phyloP scores from a whole-genome alignment of 352 stramenopile genomes.

The Pythium dissotocum region DNA sequence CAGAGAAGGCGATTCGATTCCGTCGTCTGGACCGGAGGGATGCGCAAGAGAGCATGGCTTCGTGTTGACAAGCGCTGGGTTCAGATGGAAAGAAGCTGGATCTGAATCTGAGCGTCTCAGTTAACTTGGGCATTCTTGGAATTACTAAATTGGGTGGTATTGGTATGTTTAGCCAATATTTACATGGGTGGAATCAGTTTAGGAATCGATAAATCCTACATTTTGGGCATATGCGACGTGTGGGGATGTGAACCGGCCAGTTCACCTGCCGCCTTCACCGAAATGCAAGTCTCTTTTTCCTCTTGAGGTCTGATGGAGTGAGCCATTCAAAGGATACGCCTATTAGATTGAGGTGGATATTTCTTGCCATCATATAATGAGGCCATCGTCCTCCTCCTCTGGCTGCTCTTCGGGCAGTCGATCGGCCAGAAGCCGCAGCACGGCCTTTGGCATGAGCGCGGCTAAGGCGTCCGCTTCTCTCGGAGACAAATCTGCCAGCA shows the following conservation, averaged over 20 bases:
- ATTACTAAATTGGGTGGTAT: not conserved
- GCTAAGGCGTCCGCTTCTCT: slow-evolving; percentile 16
- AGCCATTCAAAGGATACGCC: not conserved
- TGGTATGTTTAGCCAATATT: not conserved
- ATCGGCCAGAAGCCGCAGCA: slow-evolving; percentile 11
- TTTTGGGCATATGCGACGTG: not conserved
- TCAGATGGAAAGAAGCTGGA: not conserved
- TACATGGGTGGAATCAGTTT: not conserved
- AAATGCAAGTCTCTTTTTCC: not conserved
- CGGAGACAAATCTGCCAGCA: slow-evolving; percentile 12
- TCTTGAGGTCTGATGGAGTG: not conserved
- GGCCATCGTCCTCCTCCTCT: slow-evolving; percentile 6
- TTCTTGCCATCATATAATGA: slow-evolving; percentile 17
- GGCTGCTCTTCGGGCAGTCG: not conserved
- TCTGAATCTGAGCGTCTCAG: not conserved
- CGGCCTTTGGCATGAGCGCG: slow-evolving; percentile 11
- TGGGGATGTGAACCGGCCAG: not conserved
- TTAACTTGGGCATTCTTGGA: not conserved
- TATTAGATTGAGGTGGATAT: too few species aligned
- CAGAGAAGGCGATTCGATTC: not conserved
- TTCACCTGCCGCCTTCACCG: not conserved
- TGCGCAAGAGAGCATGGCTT: not conserved
- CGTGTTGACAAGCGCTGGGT: not conserved
- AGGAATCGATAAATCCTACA: not conserved
- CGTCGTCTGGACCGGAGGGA: not conserved